Evolutionary conservation across 768 basidiomycete genomes (phyloP), one percentile per base, ranked within the genome.

Genomic region (Termitomyces titanicus): DNA sequence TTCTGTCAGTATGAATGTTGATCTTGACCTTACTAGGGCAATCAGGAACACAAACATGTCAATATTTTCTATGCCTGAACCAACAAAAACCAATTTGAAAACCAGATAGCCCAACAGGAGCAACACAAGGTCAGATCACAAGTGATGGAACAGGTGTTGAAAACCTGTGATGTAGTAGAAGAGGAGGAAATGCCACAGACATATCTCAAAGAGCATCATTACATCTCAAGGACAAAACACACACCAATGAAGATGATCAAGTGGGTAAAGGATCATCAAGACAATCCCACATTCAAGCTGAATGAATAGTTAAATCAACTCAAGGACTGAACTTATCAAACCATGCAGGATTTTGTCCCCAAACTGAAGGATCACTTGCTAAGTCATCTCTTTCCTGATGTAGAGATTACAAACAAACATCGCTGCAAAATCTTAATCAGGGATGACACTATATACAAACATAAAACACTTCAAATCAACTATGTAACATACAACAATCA

Each of bases 401-500:
- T 56, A 2, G 54, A 56, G 29, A 58, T 64, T 34, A 56, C 43
- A 1, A 31, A 57, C 11, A 51, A 38, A 2, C 57, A 67, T 35
- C 55, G 58, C 5, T 10, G 53, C 1, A 43, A 53, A 18, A 60
- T 71, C 0, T 56, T 57, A 8, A 61, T 71, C 29, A 12, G 35
- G 17, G 44, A 64, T 27, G 47, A 61, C 25, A 38, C 47, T 11
- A 56, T 68, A 25, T 70, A 63, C 50, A 22, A 46, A 20, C 65
- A 69, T 50, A 58, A 53, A 38, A 58, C 62, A 3, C 47, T 58
- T 1, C 63, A 62, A 0, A 39, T 77, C 59, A 74, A 77, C 62
- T 77, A 74, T 56, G 77, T 72, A 0, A 72, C 73, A 0, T 79
- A 79, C 61, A 69, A 79, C 22, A 48, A 48, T 37, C 5, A 17